Percentiles rank a stretch among this genome's conserved stretches.
phyloP scores from a whole-genome alignment of 495 filamentous ascomycete genomes.

The Cenococcum geophilum region DNA sequence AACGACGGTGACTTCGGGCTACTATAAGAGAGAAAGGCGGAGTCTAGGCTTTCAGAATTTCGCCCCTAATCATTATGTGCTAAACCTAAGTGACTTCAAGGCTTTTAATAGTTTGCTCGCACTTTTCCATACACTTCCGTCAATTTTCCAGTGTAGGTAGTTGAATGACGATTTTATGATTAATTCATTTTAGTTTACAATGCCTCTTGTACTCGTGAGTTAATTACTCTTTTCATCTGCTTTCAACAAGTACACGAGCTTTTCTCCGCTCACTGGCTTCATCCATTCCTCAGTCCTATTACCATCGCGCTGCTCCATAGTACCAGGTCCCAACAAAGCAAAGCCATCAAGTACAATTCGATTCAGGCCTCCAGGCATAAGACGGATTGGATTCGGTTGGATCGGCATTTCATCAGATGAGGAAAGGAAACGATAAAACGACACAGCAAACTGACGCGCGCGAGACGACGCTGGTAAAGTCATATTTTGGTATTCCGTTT shows the following conservation, averaged over 20 bases:
- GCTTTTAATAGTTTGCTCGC: too few species aligned
- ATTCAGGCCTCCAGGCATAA: conserved; percentile 41
- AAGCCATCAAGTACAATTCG: conserved; percentile 40
- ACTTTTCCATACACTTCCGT: too few species aligned
- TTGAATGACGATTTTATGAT: too few species aligned
- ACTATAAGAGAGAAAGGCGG: too few species aligned
- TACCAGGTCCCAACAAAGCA: conserved; percentile 33
- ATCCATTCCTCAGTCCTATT: conserved; percentile 38
- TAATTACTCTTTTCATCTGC: too few species aligned
- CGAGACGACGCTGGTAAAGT: conserved; percentile 18
- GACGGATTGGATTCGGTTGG: conserved; percentile 34
- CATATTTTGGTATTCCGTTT: conserved; percentile 34
- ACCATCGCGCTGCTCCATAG: conserved; percentile 22
- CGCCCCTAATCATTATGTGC: too few species aligned
- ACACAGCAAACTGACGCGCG: conserved; percentile 35
- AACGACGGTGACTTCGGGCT: too few species aligned
- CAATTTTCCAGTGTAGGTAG: too few species aligned
- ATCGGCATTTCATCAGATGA: conserved; percentile 16
- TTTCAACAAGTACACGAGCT: conserved; percentile 23
- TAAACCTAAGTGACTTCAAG: too few species aligned
- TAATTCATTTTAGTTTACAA: too few species aligned
- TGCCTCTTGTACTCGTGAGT: too few species aligned
- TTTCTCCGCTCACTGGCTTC: conserved; percentile 34
- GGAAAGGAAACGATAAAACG: conserved; percentile 37
- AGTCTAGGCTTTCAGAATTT: too few species aligned